Percentiles rank a stretch among this genome's conserved stretches.
phyloP scores from a whole-genome alignment of 441 rosid genomes.

The Populus hybrid region DNA sequence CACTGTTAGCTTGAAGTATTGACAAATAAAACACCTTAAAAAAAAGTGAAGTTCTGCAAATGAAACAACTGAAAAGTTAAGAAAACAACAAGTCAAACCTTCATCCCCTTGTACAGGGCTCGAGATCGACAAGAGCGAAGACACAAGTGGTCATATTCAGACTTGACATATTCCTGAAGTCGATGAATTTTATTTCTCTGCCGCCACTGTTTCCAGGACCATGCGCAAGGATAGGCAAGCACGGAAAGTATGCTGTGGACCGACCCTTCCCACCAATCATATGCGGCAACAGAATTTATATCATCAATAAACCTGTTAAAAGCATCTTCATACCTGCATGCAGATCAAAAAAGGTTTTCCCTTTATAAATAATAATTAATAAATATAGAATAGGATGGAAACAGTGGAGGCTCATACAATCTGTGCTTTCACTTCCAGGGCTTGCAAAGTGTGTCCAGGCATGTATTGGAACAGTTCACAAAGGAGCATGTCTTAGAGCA shows the following conservation, averaged over 20 bases:
- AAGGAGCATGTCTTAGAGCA: background rate
- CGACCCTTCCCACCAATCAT: conserved; percentile 99
- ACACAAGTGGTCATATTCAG: conserved; percentile 97
- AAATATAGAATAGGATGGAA: conserved; percentile 13
- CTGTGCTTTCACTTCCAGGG: background rate
- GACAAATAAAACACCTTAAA: background rate
- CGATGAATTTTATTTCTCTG: conserved; percentile 80
- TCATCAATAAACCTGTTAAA: conserved; percentile 95
- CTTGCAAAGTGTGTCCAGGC: background rate
- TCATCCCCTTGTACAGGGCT: conserved; percentile 98
- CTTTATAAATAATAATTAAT: conserved; percentile 22
- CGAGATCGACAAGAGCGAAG: conserved; percentile 98
- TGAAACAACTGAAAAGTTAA: conserved; percentile 9
- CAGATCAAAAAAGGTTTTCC: conserved; percentile 24
- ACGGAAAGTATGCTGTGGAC: conserved; percentile 85
- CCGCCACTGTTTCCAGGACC: conserved; percentile 99
- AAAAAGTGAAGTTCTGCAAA: background rate
- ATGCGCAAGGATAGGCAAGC: conserved; percentile 94
- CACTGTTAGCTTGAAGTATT: background rate
- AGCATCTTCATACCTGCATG: conserved; percentile 90
- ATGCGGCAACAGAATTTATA: conserved; percentile 92
- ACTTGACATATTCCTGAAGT: conserved; percentile 92
- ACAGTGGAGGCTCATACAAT: conserved; percentile 5
- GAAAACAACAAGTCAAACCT: conserved; percentile 48
- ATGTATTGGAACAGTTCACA: conserved; percentile 8